These are phyloP conservation scores for Globisporangium acanthophoron DNA, from an alignment of 352 stramenopile genomes.

Conservation along the genomic window DNA sequence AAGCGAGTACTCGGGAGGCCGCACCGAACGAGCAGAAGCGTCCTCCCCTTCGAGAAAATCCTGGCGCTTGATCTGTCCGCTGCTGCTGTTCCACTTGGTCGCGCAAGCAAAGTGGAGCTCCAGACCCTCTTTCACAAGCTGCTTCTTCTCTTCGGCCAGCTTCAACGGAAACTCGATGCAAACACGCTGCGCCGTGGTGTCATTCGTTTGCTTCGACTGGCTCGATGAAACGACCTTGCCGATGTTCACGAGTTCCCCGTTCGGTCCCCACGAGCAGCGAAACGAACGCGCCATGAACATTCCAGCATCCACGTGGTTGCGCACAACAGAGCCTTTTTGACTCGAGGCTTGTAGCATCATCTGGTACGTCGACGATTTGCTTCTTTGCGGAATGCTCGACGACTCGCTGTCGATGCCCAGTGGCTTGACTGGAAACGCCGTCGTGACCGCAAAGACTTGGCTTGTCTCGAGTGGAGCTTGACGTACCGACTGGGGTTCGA, in stretches of 20 bases:
- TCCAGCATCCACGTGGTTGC: constrained; percentile 51
- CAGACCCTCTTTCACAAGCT: constrained; percentile 42
- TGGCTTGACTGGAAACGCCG: constrained; percentile 23
- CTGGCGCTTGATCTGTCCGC: constrained; percentile 1
- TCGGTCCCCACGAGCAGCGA: constrained; percentile 76
- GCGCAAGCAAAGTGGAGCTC: constrained; percentile 54
- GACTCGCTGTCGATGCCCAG: constrained; percentile 31
- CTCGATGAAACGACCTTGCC: constrained; percentile 31
- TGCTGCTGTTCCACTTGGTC: constrained; percentile 14
- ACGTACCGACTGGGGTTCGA: constrained; percentile 10
- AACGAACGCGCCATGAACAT: constrained; percentile 80
- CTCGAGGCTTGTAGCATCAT: constrained; percentile 48
- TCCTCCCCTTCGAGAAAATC: constrained; percentile 24
- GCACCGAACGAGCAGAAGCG: constrained; percentile 13
- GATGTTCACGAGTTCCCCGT: constrained; percentile 66
- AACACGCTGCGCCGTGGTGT: constrained; percentile 22
- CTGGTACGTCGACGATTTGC: constrained; percentile 65
- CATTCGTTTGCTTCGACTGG: constrained; percentile 13
- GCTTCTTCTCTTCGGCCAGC: constrained; percentile 26
- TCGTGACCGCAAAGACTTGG: constrained; percentile 29
- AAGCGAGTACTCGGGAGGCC: constrained; percentile 36
- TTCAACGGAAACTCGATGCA: constrained; percentile 52
- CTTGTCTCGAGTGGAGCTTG: constrained; percentile 20
- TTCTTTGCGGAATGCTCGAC: constrained; percentile 17
- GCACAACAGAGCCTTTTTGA: constrained; percentile 27